Evolutionary conservation across 106 monocot genomes (phyloP).

Genomic region (Cymbidium sinense): DNA sequence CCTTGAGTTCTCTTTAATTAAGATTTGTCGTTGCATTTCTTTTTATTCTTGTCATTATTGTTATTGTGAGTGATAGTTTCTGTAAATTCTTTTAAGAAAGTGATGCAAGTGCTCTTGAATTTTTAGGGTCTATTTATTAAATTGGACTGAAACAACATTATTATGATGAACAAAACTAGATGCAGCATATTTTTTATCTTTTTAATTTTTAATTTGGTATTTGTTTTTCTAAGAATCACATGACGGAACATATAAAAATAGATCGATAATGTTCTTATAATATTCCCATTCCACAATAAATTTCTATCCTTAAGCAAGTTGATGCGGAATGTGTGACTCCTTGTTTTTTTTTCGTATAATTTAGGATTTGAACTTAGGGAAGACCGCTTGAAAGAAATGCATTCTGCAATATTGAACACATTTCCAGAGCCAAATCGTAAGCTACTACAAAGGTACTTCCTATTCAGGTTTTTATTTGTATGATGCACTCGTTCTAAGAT

Average conservation of each 20-base stretch:
- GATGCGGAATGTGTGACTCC: background rate
- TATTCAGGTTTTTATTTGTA: background rate
- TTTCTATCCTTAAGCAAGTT: background rate
- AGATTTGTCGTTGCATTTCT: background rate
- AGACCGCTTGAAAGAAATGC: conserved; percentile 82
- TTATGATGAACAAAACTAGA: background rate
- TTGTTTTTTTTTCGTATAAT: conserved; percentile 12
- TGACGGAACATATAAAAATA: background rate
- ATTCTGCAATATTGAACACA: conserved; percentile 84
- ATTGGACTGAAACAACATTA: background rate
- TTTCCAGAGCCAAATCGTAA: conserved; percentile 98
- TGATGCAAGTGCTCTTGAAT: background rate
- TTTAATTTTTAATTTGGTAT: background rate
- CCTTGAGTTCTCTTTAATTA: background rate
- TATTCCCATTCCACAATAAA: background rate
- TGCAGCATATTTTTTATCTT: background rate
- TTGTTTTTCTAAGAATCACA: background rate
- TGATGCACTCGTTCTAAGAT: background rate
- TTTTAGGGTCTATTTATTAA: background rate
- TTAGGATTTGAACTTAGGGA: conserved; percentile 77
- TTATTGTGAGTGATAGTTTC: background rate
- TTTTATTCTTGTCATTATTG: background rate
- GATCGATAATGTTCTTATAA: background rate
- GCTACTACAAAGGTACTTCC: conserved; percentile 70
- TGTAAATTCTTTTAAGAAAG: background rate